These are phyloP conservation scores for Leccinum subgranulosum DNA, from an alignment of 768 basidiomycete species.

Conservation along the genomic window DNA sequence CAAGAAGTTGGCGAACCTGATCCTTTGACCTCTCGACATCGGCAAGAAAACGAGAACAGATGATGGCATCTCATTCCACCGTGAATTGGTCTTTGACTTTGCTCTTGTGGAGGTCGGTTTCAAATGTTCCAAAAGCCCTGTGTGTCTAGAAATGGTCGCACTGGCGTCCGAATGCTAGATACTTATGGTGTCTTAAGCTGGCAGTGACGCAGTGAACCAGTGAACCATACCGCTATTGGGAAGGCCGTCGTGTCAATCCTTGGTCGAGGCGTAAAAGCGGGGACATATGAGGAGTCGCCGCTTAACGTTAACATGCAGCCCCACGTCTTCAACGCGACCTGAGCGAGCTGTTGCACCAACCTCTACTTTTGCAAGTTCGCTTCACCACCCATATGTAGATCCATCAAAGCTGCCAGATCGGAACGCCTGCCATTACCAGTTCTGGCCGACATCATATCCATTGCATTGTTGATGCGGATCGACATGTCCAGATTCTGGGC, in stretches of 20 bases:
- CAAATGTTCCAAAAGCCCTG: conserved; percentile 43
- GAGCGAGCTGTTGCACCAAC: conserved; percentile 1
- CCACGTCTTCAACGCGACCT: conserved; percentile 44
- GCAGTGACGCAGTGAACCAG: background rate
- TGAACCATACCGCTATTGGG: conserved; percentile 25
- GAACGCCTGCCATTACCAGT: conserved; percentile 24
- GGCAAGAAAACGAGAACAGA: conserved; percentile 38
- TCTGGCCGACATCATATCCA: conserved; percentile 40
- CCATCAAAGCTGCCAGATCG: conserved; percentile 29
- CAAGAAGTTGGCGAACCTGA: too few relatives aligned
- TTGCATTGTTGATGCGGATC: conserved; percentile 28
- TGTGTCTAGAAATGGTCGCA: conserved; percentile 52
- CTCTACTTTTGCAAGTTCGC: conserved; percentile 19
- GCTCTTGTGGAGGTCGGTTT: conserved; percentile 38
- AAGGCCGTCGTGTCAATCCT: conserved; percentile 29
- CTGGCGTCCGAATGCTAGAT: conserved; percentile 39
- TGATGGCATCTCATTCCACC: conserved; percentile 24
- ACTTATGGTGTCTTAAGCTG: background rate
- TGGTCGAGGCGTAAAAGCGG: too few relatives aligned
- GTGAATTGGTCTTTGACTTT: conserved; percentile 32
- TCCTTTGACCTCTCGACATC: conserved; percentile 30
- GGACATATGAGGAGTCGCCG: conserved; percentile 26
- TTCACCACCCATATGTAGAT: conserved; percentile 39
- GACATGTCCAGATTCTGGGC: conserved; percentile 31
- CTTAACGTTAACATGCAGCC: conserved; percentile 26